A percentile compares a stretch with the other conserved stretches of the same genome.
Evolutionary conservation across 2,329 filamentous ascomycete species (phyloP).

Genomic region (Neonectria sp.): DNA sequence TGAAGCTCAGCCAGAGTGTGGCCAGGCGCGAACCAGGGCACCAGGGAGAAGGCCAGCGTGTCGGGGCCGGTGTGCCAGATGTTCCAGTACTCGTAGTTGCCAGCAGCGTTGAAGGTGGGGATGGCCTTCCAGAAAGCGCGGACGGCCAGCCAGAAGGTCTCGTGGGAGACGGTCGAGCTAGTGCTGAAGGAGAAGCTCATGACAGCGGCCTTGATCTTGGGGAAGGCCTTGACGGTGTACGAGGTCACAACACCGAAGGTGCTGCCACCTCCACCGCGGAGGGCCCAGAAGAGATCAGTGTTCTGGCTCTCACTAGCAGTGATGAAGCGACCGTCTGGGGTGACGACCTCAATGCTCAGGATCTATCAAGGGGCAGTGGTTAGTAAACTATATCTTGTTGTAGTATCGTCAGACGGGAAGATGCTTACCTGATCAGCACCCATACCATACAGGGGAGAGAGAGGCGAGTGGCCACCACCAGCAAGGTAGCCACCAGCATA

Average conservation of each 20-base stretch:
- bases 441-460: constrained; percentile 38
- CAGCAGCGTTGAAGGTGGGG: constrained; percentile 37
- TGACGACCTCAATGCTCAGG: constrained; percentile 39
- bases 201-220: constrained; percentile 44
- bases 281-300: constrained; percentile 54
- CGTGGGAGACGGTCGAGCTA: constrained; percentile 29
- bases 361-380: constrained; percentile 16
- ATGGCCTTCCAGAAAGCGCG: constrained; percentile 33
- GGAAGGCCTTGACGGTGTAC: constrained; percentile 58
- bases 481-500: constrained; percentile 41
- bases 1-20: constrained; percentile 37
- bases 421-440: constrained; percentile 41
- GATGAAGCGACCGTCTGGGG: constrained; percentile 38
- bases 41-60: constrained; percentile 35
- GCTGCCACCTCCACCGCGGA: constrained; percentile 58
- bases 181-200: constrained; percentile 43
- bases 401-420: too few species aligned
- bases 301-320: constrained; percentile 35
- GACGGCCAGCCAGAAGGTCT: constrained; percentile 40
- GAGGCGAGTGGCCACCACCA: constrained; percentile 41
- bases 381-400: not conserved
- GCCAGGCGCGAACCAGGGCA: constrained; percentile 43
- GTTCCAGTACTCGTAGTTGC: constrained; percentile 44
- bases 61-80: constrained; percentile 31
- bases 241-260: constrained; percentile 51